Base-by-base conservation (phyloP, 2,329 filamentous ascomycete genomes). In the Colletotrichum melonis region DNA sequence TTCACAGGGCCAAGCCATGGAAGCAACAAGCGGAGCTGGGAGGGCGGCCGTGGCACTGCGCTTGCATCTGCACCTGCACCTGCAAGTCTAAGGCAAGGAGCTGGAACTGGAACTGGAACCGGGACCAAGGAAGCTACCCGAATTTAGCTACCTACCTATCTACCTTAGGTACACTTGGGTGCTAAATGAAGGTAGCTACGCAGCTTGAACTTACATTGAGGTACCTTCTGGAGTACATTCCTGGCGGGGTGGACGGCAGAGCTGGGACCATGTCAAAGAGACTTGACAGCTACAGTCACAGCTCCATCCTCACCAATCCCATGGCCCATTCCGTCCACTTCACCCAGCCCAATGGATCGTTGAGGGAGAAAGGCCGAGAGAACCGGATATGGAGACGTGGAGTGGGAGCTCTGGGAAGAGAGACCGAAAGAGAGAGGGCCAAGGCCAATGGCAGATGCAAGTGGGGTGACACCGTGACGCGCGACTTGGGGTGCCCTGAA, bases 361-460 rank as follows among this genome's bases (percentile, higher is more conserved):
- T 49, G 42, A 49, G 42, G 2, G 2, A 49, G 42, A 49, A 49
- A 49, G 2, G 42, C 42, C 42, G 42, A 49, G 19, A 22, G 42
- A 49, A 49, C 42, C 42, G 42, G 42, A 22, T 8, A 19, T 49
- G 42, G 19, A 11, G 42, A 22, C 42, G 7, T 22, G 42, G 19
- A 49, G 19, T 19, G 59, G 26, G 8, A 63, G 46, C 49, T 64
- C 62, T 38, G 46, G 19, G 16, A 26, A 30, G 42, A 46, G 28
- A 55, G 24, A 38, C 28, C 42, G 42, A 49, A 49, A n/a, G 32
- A 32, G 16, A 30, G 42, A 46, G 28, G 32, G 24, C 24, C 28
- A 32, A 54, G 52, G 19, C n/a, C 49, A 35, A 35, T 64, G 62
- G 49, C 28, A 55, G 62, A 46, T 55, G 57, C 57, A 62, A 30